These are phyloP conservation scores for Scedosporium aurantiacum DNA, from an alignment of 2,329 filamentous ascomycete genomes.

Conservation along the genomic window DNA sequence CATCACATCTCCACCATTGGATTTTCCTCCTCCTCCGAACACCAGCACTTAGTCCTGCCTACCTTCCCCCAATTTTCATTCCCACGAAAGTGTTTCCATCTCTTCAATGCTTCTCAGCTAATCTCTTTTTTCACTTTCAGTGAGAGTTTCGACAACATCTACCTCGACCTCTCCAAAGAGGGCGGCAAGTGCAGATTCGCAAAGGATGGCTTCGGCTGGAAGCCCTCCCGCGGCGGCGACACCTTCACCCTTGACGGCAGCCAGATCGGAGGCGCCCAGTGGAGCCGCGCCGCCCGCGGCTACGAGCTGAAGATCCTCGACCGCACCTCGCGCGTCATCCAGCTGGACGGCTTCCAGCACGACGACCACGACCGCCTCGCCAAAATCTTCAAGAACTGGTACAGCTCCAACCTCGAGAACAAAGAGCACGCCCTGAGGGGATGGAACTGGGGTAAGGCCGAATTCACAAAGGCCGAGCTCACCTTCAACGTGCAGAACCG, in stretches of 20 bases:
- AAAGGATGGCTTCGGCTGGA: constrained; percentile 92
- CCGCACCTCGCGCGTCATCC: constrained; percentile 73
- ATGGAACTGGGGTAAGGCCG: constrained; percentile 99
- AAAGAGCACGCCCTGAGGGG: constrained; percentile 90
- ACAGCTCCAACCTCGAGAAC: constrained; percentile 82
- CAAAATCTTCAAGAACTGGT: constrained; percentile 98
- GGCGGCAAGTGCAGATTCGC: constrained; percentile 89
- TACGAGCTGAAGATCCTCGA: constrained; percentile 89
- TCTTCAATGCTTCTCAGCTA: background rate
- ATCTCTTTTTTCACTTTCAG: constrained; percentile 21
- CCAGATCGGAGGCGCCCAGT: constrained; percentile 80
- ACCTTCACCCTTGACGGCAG: constrained; percentile 85
- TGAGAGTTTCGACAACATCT: constrained; percentile 96
- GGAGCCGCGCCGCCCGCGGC: constrained; percentile 86
- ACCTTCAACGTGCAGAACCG: constrained; percentile 95
- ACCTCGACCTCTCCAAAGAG: constrained; percentile 88
- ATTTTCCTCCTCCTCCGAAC: background rate
- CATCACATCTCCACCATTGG: background rate
- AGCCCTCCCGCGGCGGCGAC: constrained; percentile 74
- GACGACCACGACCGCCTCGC: constrained; percentile 86
- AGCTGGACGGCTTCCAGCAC: constrained; percentile 89
- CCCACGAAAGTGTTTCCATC: background rate
- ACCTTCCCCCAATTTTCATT: background rate
- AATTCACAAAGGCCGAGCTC: constrained; percentile 90
- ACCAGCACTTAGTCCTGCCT: background rate